Evolutionary conservation across 2,329 filamentous ascomycete species (phyloP), one percentile per base, ranked within the genome.

Genomic region (Colletotrichum lini): DNA sequence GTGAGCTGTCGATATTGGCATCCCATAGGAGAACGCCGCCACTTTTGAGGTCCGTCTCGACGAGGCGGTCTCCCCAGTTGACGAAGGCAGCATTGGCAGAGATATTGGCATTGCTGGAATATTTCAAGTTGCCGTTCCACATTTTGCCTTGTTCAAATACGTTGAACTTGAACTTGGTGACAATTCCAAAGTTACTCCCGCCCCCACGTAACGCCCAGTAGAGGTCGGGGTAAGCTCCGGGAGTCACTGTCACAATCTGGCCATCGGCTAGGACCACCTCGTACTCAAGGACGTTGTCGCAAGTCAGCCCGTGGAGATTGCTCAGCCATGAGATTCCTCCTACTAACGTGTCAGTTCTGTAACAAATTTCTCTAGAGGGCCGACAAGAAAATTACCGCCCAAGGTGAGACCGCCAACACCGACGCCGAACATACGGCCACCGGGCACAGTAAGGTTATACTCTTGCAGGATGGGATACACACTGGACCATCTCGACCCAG

Each of bases 121-220:
- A 49, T 3, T 6, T 4, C n/a, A 53, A 18, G 7, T 45, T 42
- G n/a, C 9, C 44, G 18, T 42, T 26, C 56, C 56, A 60, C 10
- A 65, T 50, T 16, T 73, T 56, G 2, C 52, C 70, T 0, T 79
- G 77, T 23, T 74, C 58, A 21, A 57, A 60, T 21, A 49, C n/a
- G 12, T 60, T 35, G 45, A 79, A 56, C 38, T 76, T 75, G 40
- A 78, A 74, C 69, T 71, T 73, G 1, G 81, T 76, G 21, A 77
- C 74, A 44, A 79, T 76, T 47, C 82, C 83, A 63, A 83, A 83
- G 73, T 85, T 86, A 45, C 79, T 78, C 10, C 83, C 84, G 4
- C 86, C 86, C 10, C 84, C 84, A 44, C 82, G 81, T 0, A 86
- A 77, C 3, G 84, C 84, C 73, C 79, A 81, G 75, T 79, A 86